Percentiles rank a stretch among this genome's conserved stretches.
phyloP scores from a whole-genome alignment of 768 basidiomycete species.

The Boletus edulis region DNA sequence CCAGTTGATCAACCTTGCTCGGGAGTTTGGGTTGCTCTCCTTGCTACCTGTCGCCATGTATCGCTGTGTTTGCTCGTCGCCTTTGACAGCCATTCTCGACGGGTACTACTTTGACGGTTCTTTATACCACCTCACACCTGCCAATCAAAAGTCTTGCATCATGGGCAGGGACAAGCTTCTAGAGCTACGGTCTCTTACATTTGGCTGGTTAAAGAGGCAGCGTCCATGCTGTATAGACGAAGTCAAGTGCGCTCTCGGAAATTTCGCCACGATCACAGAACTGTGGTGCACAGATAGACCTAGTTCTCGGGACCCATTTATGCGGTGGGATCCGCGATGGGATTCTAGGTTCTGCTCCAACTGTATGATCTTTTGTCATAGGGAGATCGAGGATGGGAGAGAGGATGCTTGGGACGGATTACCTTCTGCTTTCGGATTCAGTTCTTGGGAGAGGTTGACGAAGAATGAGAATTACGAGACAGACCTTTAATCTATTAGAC shows the following conservation, averaged over 20 bases:
- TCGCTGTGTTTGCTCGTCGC: slow-evolving; percentile 17
- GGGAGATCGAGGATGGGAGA: slow-evolving; percentile 26
- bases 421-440: slow-evolving; percentile 20
- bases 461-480: slow-evolving; percentile 4
- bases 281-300: slow-evolving; percentile 20
- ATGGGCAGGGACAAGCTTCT: slow-evolving; percentile 23
- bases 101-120: slow-evolving; percentile 22
- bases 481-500: neutral
- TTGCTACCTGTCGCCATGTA: slow-evolving; percentile 25
- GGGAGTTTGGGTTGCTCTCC: slow-evolving; percentile 23
- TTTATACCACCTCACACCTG: slow-evolving; percentile 14
- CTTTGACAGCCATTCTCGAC: slow-evolving; percentile 21
- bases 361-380: slow-evolving; percentile 22
- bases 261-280: slow-evolving; percentile 20
- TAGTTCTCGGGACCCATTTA: slow-evolving; percentile 19
- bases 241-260: slow-evolving; percentile 20
- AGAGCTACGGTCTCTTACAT: slow-evolving; percentile 18
- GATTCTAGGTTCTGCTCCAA: slow-evolving; percentile 18
- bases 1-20: slow-evolving; percentile 24
- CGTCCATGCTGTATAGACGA: slow-evolving; percentile 18
- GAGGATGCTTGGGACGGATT: slow-evolving; percentile 23
- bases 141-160: slow-evolving; percentile 24
- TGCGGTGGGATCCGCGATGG: slow-evolving; percentile 23
- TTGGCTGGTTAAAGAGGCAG: slow-evolving; percentile 17
- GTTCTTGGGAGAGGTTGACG: slow-evolving; percentile 9